Evolutionary conservation across 768 basidiomycete species (phyloP).

Genomic region (Mycena filopes): DNA sequence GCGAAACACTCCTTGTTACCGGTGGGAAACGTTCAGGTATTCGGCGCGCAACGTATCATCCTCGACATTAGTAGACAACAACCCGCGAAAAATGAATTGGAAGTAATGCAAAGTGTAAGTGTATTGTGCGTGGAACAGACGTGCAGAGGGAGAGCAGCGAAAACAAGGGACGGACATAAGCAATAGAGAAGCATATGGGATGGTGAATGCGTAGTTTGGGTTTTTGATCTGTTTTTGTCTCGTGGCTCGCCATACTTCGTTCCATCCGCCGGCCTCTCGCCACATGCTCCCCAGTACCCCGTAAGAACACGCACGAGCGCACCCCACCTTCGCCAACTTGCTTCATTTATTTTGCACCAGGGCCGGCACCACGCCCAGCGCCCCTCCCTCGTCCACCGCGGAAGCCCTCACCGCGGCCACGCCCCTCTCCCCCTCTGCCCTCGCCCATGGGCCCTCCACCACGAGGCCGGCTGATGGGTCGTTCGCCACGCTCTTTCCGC

Average conservation of each 20-base stretch:
- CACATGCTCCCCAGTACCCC: conserved; percentile 7
- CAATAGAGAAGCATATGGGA: conserved; percentile 13
- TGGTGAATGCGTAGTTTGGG: conserved; percentile 2
- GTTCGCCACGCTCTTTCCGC: conserved; percentile 90
- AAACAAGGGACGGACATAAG: conserved; percentile 18
- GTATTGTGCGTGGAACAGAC: conserved; percentile 29
- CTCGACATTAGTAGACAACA: not conserved
- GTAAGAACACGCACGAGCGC: conserved; percentile 20
- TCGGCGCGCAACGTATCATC: too few species aligned
- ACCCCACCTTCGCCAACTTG: conserved; percentile 8
- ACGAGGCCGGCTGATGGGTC: conserved; percentile 70
- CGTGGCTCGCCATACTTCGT: conserved; percentile 15
- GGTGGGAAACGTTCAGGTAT: too few species aligned
- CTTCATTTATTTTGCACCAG: conserved; percentile 31
- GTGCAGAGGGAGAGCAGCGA: conserved; percentile 31
- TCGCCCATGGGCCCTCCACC: conserved; percentile 69
- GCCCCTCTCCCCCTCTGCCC: conserved; percentile 58
- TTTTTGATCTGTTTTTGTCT: conserved; percentile 11
- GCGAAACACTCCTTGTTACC: too few species aligned
- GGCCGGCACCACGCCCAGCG: conserved; percentile 31
- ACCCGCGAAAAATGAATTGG: conserved; percentile 9
- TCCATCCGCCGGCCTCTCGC: conserved; percentile 2
- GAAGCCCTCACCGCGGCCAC: conserved; percentile 41
- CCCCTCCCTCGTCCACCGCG: conserved; percentile 39
- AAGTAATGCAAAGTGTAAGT: conserved; percentile 30